Conservation (phyloP, 495 filamentous ascomycete genomes). For the Penicillium canescens region DNA sequence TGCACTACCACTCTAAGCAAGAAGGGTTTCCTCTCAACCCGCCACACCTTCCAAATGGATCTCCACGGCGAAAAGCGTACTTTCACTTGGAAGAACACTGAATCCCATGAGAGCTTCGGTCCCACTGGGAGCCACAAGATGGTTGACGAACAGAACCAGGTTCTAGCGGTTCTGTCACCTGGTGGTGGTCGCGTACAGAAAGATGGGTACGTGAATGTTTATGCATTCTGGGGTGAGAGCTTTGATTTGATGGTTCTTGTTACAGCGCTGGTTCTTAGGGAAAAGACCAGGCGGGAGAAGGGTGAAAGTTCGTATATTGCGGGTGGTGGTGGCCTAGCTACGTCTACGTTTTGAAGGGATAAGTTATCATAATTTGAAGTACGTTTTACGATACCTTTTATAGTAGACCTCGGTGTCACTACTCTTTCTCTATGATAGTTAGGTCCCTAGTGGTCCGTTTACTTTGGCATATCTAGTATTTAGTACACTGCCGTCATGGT, state of each 20-base stretch:
- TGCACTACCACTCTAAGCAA: conserved; percentile 1
- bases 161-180: conserved; percentile 1
- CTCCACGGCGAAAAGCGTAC: background rate
- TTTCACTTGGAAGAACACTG: conserved; percentile 5
- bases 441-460: too few species aligned
- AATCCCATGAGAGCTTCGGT: background rate
- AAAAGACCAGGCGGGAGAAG: conserved; percentile 1
- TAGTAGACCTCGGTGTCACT: too few species aligned
- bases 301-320: too few species aligned
- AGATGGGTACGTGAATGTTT: background rate
- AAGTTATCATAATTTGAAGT: too few species aligned
- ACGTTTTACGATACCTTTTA: too few species aligned
- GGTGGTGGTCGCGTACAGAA: conserved; percentile 2
- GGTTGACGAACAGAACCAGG: background rate
- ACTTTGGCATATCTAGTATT: too few species aligned
- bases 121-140: conserved; percentile 1
- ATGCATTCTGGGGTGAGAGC: background rate
- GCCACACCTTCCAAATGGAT: background rate
- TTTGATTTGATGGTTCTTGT: conserved; percentile 3
- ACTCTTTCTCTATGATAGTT: too few species aligned
- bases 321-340: too few species aligned
- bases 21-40: conserved; percentile 4
- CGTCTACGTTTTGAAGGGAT: too few species aligned
- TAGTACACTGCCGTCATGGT: too few species aligned
- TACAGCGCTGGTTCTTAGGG: conserved; percentile 1